Evolutionary conservation across 768 basidiomycete genomes (phyloP).

Genomic region (Daedaleopsis sinensis): DNA sequence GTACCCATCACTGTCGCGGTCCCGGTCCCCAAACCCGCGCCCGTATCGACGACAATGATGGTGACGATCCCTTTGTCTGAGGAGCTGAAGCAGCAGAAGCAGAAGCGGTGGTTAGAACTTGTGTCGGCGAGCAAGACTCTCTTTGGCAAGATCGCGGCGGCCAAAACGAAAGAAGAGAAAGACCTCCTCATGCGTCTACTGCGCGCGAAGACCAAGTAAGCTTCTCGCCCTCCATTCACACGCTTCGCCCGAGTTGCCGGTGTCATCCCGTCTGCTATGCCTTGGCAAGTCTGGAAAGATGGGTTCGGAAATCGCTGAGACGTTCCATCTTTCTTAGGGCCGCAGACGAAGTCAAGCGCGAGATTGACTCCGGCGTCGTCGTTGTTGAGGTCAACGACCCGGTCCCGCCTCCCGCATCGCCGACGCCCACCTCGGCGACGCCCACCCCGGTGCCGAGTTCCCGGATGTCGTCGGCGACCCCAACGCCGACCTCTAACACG

Average conservation of each 20-base stretch:
- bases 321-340: slow-evolving; percentile 30
- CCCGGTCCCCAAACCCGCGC: slow-evolving; percentile 15
- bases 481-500: slow-evolving; percentile 1
- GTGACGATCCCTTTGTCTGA: background rate
- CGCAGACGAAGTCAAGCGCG: slow-evolving; percentile 35
- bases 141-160: slow-evolving; percentile 48
- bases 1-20: background rate
- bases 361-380: slow-evolving; percentile 3
- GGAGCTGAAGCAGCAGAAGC: slow-evolving; percentile 38
- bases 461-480: background rate
- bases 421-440: background rate
- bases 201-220: slow-evolving; percentile 56
- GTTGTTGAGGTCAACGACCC: background rate
- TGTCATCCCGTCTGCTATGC: no score
- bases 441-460: background rate
- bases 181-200: slow-evolving; percentile 47
- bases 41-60: background rate
- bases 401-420: background rate
- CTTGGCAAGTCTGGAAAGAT: background rate
- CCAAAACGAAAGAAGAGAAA: slow-evolving; percentile 54
- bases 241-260: background rate
- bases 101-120: slow-evolving; percentile 50
- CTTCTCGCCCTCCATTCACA: background rate
- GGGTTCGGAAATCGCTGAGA: background rate
- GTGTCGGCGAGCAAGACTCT: slow-evolving; percentile 56